These are phyloP conservation scores for Alternaria ethzedia DNA, from an alignment of 2,329 filamentous ascomycete species.

Conservation along the genomic window DNA sequence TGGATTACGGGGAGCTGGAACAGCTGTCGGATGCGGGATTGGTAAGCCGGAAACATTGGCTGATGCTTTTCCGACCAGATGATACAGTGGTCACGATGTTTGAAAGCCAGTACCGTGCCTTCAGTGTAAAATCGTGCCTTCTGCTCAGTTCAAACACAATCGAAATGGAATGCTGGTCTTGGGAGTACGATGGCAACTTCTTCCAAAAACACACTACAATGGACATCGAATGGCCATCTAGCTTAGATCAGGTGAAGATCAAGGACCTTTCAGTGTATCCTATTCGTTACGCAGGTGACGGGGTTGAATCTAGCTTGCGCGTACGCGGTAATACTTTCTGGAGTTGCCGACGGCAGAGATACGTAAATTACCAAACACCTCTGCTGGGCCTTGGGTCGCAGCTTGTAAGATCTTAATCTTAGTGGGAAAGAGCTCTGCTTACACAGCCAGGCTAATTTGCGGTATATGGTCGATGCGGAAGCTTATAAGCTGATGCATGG, in stretches of 20 bases:
- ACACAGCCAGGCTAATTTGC: neutral
- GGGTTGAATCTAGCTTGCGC: too few species aligned
- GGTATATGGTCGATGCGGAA: neutral
- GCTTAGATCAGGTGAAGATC: rapidly evolving
- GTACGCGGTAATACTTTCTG: neutral
- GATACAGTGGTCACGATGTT: neutral
- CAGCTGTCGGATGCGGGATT: too few species aligned
- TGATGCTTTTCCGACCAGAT: neutral
- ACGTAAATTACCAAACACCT: neutral
- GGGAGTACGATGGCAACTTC: neutral
- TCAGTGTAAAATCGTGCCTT: neutral
- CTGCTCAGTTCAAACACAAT: rapidly evolving
- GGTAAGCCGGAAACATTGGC: too few species aligned
- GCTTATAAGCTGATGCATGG: neutral
- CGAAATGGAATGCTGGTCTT: neutral
- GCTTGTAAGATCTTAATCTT: neutral
- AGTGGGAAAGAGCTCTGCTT: rapidly evolving
- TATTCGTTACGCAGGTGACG: too few species aligned
- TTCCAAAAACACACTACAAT: neutral
- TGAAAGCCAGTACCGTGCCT: neutral
- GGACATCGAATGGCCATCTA: neutral
- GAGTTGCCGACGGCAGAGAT: neutral
- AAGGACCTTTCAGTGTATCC: too few species aligned
- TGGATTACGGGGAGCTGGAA: too few species aligned
- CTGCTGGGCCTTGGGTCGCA: neutral